Conservation (phyloP, 345 rosid genomes). For the Linum lewisii region DNA sequence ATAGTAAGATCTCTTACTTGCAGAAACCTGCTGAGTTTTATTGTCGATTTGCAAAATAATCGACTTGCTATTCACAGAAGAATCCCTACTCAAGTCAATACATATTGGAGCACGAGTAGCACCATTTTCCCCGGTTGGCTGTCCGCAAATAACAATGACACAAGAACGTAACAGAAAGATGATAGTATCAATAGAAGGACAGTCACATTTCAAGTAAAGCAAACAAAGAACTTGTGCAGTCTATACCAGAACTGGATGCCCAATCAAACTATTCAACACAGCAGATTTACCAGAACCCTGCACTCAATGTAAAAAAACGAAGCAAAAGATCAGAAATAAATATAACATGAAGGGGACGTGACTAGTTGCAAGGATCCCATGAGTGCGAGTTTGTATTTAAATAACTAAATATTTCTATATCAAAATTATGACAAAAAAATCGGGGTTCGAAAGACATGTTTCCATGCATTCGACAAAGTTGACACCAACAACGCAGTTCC, state of each 20-base stretch:
- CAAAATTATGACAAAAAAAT: no score
- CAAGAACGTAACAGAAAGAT: background rate
- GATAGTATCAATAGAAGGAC: conserved; percentile 5
- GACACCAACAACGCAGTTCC: background rate
- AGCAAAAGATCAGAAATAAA: background rate
- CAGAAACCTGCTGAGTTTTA: conserved; percentile 89
- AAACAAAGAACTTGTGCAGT: conserved; percentile 16
- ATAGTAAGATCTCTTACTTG: conserved; percentile 46
- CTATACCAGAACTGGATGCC: conserved; percentile 83
- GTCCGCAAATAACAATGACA: conserved; percentile 10
- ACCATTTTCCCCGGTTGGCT: conserved; percentile 99
- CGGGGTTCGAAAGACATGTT: no score
- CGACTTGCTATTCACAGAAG: conserved; percentile 65
- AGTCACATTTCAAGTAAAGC: conserved; percentile 5
- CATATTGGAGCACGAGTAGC: conserved; percentile 94
- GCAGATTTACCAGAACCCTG: conserved; percentile 99
- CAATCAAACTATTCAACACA: conserved; percentile 79
- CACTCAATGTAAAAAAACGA: background rate
- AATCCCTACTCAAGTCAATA: conserved; percentile 59
- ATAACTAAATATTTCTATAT: no score
- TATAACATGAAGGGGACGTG: background rate
- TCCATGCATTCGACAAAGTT: background rate
- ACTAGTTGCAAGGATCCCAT: no score
- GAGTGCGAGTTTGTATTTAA: no score
- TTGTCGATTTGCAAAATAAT: conserved; percentile 76